Evolutionary conservation across 441 rosid species (phyloP), one percentile per base, ranked within the genome.

Genomic region (Mallotus japonicus): DNA sequence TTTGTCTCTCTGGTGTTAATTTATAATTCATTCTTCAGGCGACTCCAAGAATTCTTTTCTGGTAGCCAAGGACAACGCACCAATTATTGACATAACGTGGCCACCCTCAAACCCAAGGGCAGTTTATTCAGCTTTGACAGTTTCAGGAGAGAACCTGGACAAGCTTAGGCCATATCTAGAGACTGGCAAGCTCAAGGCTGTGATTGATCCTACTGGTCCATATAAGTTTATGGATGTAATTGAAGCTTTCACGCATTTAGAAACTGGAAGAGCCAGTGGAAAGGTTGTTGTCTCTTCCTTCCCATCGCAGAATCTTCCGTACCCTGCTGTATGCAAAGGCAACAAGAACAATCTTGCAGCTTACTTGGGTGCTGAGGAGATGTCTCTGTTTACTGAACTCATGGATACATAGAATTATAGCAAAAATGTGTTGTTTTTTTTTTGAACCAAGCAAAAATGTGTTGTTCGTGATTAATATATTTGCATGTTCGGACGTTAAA

Each of bases 71-170:
- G 83, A 83, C 5, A 81, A 70, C 0, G 85, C 83, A 53, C 82
- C 83, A 9, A 76, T 85, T 1, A 54, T 81, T 7, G 88, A 83
- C 80, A 85, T 85, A 79, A 85, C 82, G 53, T 85, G 86, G 83
- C 88, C 85, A 47, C 83, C 83, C 7, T 81, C 88, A 8, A 77
- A 81, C 49, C 85, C 80, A 20, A 69, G 76, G 49, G 88, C 86
- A 15, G 69, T 76, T 59, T 85, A 79, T 61, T 85, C 88, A 58
- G 79, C 86, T 75, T 72, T 85, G 79, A 81, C 81, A 8, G 83
- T 76, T 32, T 70, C 78, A 14, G 86, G 86, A n/a, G 76, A 79
- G 46, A 78, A 24, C 70, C 57, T 81, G 32, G 85, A 81, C 24
- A 78, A 54, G 75, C 74, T 85, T 8, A 62, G 70, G 73, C 76